Evolutionary conservation across 176 grass and related monocot genomes (phyloP), one percentile per base, ranked within the genome.

Genomic region (Coix lacrymajobi): DNA sequence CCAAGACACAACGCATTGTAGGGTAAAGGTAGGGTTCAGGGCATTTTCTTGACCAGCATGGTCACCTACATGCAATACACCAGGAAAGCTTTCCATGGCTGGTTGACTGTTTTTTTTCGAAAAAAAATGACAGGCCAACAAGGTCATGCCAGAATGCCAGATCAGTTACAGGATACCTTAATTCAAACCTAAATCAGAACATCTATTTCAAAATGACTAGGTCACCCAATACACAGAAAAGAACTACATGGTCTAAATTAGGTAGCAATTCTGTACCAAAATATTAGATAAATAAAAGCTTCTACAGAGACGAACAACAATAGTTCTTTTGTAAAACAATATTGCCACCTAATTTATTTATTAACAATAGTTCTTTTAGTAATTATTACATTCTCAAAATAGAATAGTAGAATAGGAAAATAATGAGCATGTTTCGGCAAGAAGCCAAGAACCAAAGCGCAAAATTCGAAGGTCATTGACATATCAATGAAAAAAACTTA

Each of bases 401-500:
- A 62, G 10, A 73, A 30, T n/a, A 3, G 20, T 28, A 62, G 10
- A 73, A 30, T n/a, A 3, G 20, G n/a, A 61, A 83, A 72, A 79
- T 26, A 28, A 19, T 40, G 10, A 66, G 19, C 48, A 48, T 24
- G 73, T 60, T 82, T 74, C 22, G 54, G 56, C 43, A 72, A 75
- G 14, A 38, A 79, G 19, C 16, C 28, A 72, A 75, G 14, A 46
- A 79, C 19, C 29, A 66, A 33, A 52, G 22, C 2, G 1, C 31
- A 58, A 41, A 46, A 22, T 14, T 22, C 9, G 28, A 69, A 36
- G 79, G 62, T 71, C 25, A 69, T 69, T 30, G 22, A 61, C 41
- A 76, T 81, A 60, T 26, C 56, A 60, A 60, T 76, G 70, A 77
- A 31, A 64, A 71, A 69, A 66, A 11, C 22, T 40, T 62, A 90